These are phyloP conservation scores for Boletellus sp. DNA, from an alignment of 768 basidiomycete genomes.

Conservation along the genomic window DNA sequence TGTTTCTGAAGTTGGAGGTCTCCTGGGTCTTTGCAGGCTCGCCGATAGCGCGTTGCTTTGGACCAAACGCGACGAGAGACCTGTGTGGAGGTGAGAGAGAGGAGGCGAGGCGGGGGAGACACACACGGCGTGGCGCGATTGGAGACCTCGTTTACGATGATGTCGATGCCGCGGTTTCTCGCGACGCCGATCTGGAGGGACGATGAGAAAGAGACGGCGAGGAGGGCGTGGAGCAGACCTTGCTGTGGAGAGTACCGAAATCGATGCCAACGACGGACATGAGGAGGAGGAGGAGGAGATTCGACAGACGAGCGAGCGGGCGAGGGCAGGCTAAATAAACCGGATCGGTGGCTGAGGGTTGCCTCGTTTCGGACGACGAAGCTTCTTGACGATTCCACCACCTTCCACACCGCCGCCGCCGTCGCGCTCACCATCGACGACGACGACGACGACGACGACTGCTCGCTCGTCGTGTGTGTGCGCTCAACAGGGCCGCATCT, in stretches of 20 bases:
- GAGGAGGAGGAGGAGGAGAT: constrained; percentile 1
- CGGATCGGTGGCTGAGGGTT: constrained; percentile 17
- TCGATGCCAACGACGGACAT: constrained; percentile 97
- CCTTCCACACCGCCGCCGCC: constrained; percentile 15
- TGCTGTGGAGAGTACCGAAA: constrained; percentile 86
- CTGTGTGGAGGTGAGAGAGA: constrained; percentile 39
- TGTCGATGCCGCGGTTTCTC: constrained; percentile 94
- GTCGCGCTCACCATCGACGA: not conserved
- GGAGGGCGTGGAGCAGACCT: constrained; percentile 42
- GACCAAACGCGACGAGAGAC: constrained; percentile 92
- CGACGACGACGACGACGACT: too few relatives aligned
- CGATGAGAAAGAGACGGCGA: not conserved
- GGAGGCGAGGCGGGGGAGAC: not conserved
- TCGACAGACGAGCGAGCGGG: not conserved
- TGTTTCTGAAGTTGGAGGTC: constrained; percentile 97
- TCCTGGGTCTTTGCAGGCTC: constrained; percentile 97
- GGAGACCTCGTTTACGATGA: constrained; percentile 96
- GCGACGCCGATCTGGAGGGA: constrained; percentile 82
- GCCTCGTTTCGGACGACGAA: constrained; percentile 19
- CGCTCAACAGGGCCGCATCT: too few relatives aligned
- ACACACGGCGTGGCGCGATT: constrained; percentile 95
- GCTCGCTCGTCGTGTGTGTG: too few relatives aligned
- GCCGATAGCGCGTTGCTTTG: constrained; percentile 86
- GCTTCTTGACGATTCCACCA: constrained; percentile 27
- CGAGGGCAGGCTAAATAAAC: constrained; percentile 6